Conservation (phyloP, 306 rosid genomes). For the Quercus aquifolioides region DNA sequence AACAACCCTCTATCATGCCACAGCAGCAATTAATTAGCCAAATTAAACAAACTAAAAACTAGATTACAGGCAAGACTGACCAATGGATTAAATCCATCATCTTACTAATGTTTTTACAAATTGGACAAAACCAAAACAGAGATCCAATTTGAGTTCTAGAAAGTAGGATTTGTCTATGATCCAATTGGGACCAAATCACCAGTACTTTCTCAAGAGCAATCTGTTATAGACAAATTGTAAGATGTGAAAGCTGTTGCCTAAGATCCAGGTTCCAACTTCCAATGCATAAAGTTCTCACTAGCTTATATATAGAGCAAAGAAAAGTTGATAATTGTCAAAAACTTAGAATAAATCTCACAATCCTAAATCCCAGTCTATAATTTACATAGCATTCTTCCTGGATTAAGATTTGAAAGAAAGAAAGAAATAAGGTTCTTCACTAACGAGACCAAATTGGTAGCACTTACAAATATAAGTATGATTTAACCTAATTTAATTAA, state of each 20-base stretch:
- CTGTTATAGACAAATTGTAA: neutral
- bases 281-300: neutral
- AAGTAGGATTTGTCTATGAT: too few species aligned
- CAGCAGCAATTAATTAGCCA: neutral
- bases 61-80: neutral
- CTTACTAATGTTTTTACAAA: neutral
- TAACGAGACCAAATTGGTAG: neutral
- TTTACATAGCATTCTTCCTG: neutral
- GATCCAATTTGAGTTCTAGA: too few species aligned
- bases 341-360: neutral
- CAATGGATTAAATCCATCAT: neutral
- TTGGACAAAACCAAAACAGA: neutral
- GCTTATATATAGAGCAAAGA: neutral
- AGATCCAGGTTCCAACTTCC: neutral
- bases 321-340: neutral
- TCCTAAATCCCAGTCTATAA: neutral
- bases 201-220: neutral
- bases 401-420: too few species aligned
- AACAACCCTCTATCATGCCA: neutral
- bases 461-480: neutral
- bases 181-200: neutral
- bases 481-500: neutral
- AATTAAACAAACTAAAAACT: neutral
- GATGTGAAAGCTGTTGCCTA: neutral
- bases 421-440: neutral